Base-by-base conservation (phyloP, 495 filamentous ascomycete genomes). In the Cairneyella variabilis region DNA sequence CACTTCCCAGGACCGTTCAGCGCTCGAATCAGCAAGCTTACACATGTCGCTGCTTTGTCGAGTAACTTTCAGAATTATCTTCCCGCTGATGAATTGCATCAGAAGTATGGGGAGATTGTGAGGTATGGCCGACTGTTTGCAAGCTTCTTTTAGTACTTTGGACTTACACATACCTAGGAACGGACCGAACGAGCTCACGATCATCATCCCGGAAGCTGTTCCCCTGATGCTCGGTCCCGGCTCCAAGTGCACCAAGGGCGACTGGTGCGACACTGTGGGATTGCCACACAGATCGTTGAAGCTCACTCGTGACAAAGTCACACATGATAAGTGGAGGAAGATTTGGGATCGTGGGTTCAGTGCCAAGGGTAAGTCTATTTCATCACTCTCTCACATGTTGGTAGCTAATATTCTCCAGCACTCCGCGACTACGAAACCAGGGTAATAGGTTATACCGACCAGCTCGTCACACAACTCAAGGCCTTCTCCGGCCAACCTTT, bases 211-310 rank as follows among this genome's bases (percentile, higher is more conserved):
- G 18, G 59, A 59, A 12, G 72, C 62, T 8, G 53, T 64, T 3
- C 26, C 48, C 0, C 58, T 61, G 0, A 56, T 73, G 16, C 56
- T 70, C 41, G 69, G 68, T 0, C 63, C 66, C 0, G 23, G 51
- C 10, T 64, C 48, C 8, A 57, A 59, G 7, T 71, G 63, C 36
- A 67, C 59, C 26, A 75, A 73, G 44, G 67, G 69, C 1, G 62
- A 68, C 2, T 77, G 72, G 72, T 77, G 77, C 50, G 72, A 76
- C 14, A 21, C 16, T 17, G 58, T 75, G 3, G 52, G 72, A 0
- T 58, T 65, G 36, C 75, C 75, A 0, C 59, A 60, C 1, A 59
- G 59, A 14, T 67, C 69, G 14, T 58, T 75, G 7, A 62, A 73
- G 28, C 73, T 70, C 40, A 64, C 64, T 22, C 67, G 75, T 0